Evolutionary conservation across 352 stramenopile genomes (phyloP).

Genomic region (Phytophthora tubulina): DNA sequence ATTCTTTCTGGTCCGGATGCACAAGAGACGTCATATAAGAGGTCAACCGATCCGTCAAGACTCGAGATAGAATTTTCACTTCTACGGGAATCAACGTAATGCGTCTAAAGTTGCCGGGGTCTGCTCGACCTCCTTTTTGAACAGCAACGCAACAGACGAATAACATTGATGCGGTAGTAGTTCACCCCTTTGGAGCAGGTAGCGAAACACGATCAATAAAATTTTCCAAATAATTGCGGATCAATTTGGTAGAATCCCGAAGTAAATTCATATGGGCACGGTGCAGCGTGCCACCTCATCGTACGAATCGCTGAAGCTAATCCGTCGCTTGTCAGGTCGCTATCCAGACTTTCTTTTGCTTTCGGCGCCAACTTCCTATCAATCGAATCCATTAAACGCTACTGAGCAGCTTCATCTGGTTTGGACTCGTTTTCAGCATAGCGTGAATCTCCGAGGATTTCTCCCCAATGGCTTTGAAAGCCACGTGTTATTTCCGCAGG

Average conservation of each 20-base stretch:
- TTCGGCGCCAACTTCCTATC: background rate
- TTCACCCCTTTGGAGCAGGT: background rate
- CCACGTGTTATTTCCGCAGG: background rate
- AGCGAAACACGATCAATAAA: background rate
- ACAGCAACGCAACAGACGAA: conserved; percentile 6
- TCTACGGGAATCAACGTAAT: conserved; percentile 16
- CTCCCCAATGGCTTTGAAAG: conserved; percentile 12
- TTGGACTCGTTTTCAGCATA: background rate
- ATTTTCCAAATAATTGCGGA: conserved; percentile 5
- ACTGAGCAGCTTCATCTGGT: background rate
- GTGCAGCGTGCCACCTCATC: background rate
- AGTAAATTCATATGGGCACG: conserved; percentile 1
- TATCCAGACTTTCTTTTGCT: background rate
- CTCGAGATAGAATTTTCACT: conserved; percentile 12
- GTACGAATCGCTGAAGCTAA: too few relatives aligned
- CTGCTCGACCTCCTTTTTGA: conserved; percentile 10
- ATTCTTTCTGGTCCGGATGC: conserved; percentile 10
- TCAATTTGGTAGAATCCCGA: conserved; percentile 12
- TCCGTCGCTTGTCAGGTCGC: background rate
- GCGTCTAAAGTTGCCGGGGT: conserved; percentile 5
- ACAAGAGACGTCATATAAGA: background rate
- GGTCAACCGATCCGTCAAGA: background rate
- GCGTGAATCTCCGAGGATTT: conserved; percentile 2
- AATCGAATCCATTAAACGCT: background rate
- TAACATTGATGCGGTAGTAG: conserved; percentile 5